Base-by-base conservation (phyloP, 768 basidiomycete genomes). In the Panaeolus cyanescens region DNA sequence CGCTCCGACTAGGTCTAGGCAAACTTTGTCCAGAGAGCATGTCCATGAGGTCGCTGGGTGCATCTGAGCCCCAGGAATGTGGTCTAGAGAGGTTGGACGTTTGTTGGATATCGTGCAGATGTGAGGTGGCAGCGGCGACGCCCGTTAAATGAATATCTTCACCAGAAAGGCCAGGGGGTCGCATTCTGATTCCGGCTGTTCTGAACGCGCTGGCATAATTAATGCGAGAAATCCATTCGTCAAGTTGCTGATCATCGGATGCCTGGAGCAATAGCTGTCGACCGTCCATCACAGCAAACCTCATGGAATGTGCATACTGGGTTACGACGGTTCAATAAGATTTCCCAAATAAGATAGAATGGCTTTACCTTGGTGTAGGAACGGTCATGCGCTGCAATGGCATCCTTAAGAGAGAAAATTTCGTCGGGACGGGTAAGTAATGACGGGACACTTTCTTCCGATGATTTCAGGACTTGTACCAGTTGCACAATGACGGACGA, bases 181-280 rank as follows among this genome's bases (percentile, higher is more conserved):
- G 86, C 85, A 97, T 94, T 45, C 86, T 82, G 34, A 98, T 80
- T 9, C 90, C 90, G 15, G 88, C 83, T 1, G 93, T 87, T 75
- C 90, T 95, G 85, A 97, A 99, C 5, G 93, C 81, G 61, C 93
- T 90, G 2, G 95, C 95, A 70, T 97, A 99, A 75, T 99, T 99
- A 70, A 99, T 94, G 32, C 83, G 80, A 13, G 90, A 83, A 63
- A 99, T 88, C 97, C 97, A 99, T 64, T 89, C 85, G 67, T 95
- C 90, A 78, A 93, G 83, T 60, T 95, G 92, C 42, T 77, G 72
- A 61, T 89, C 87, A 67, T 84, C 80, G 12, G 79, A 69, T 5
- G 91, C 83, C 69, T 94, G 93, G 19, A 98, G 80, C 34, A 99
- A 84, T 61, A 90, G 85, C 65, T 94, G 91, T 1, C 93, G 90